Evolutionary conservation across 768 basidiomycete genomes (phyloP), one percentile per base, ranked within the genome.

Genomic region (Phanerochaete carnosa): DNA sequence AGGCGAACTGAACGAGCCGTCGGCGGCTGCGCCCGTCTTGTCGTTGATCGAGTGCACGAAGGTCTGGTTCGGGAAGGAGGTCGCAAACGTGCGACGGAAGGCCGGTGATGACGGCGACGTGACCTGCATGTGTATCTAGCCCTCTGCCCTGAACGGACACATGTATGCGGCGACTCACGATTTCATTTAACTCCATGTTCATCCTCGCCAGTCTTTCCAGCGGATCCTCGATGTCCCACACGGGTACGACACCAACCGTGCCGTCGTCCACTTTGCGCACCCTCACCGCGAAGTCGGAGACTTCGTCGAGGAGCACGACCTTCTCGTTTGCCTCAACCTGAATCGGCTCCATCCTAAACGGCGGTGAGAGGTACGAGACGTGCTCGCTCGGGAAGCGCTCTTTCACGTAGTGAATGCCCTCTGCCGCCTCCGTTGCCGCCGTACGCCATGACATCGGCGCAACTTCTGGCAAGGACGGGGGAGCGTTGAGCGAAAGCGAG

Each of bases 141-240:
- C 22, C 11, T 19, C 11, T 23, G 19, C 33, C 16, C 33, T 1
- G 26, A 12, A 51, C 25, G 28, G 23, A 35, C 23, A 7, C 16
- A 23, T 35, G 23, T 5, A 19, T 13, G n/a, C 12, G n/a, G 30
- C 2, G 4, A 66, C 70, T 53, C 61, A 71, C 70, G 39, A 65
- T 66, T 35, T 71, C 70, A 63, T 71, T 71, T 58, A 69, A 64
- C 53, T 64, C 63, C 60, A 69, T 71, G 53, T 71, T 71, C 57
- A 68, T 50, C 47, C 70, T 46, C 57, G 70, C 69, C n/a, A 71
- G 55, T 37, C 68, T 50, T 55, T 71, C 68, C 43, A 69, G 58
- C 30, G 70, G 65, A 43, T 65, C 70, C 63, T 71, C 70, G 28
- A 65, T 53, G 60, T 68, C 67, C 70, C 70, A 71, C 26, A 64